These are phyloP conservation scores for Pseudevernia furfuracea DNA, from an alignment of 495 filamentous ascomycete species.

Conservation along the genomic window DNA sequence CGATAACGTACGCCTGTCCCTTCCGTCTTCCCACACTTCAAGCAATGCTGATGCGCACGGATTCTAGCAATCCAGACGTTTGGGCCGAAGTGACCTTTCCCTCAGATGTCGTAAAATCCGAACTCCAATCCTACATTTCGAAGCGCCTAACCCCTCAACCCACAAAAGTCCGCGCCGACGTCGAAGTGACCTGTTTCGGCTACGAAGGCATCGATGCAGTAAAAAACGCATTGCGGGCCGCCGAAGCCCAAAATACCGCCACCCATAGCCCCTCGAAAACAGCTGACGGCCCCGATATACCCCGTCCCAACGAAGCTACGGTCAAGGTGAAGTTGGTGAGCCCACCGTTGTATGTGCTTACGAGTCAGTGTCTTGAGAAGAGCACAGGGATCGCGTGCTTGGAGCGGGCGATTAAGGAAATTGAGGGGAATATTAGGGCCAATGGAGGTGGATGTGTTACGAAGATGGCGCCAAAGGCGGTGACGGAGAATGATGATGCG, in stretches of 20 bases:
- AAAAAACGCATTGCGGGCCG: conserved; percentile 67
- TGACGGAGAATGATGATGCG: conserved; percentile 96
- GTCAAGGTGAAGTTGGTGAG: conserved; percentile 96
- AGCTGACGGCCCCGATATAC: background rate
- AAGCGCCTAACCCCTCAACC: conserved; percentile 95
- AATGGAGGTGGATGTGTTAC: conserved; percentile 72
- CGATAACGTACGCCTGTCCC: conserved; percentile 88
- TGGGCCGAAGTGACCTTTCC: conserved; percentile 91
- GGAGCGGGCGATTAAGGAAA: conserved; percentile 80
- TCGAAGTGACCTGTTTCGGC: conserved; percentile 96
- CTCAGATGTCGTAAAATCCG: conserved; percentile 72
- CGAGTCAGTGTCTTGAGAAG: conserved; percentile 92
- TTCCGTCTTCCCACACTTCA: too few species aligned
- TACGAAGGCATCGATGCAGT: conserved; percentile 99
- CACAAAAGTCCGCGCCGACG: conserved; percentile 94
- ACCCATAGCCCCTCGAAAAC: conserved; percentile 32
- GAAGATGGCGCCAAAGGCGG: conserved; percentile 97
- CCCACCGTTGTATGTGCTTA: conserved; percentile 88
- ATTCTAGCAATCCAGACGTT: conserved; percentile 89
- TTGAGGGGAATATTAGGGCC: conserved; percentile 63
- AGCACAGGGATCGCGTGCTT: conserved; percentile 69
- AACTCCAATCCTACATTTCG: conserved; percentile 86
- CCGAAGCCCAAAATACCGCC: conserved; percentile 61
- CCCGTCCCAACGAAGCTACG: conserved; percentile 54
- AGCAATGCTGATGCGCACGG: too few species aligned